These are phyloP conservation scores for Alternaria gansuensis DNA, from an alignment of 2,329 filamentous ascomycete species.

Conservation along the genomic window DNA sequence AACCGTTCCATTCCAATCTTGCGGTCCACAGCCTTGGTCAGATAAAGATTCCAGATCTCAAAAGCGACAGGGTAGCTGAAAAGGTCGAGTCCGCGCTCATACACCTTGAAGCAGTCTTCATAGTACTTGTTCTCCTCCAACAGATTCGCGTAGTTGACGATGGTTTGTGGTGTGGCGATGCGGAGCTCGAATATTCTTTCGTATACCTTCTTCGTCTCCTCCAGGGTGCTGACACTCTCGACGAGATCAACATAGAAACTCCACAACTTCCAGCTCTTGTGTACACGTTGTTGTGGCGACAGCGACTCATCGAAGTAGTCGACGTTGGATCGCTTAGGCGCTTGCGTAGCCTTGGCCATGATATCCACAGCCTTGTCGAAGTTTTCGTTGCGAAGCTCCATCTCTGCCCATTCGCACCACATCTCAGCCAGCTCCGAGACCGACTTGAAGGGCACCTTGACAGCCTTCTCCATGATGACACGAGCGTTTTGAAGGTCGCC, in stretches of 20 bases:
- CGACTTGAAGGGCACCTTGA: constrained; percentile 97
- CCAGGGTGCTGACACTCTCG: constrained; percentile 88
- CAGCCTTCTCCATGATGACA: constrained; percentile 95
- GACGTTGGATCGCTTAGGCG: constrained; percentile 97
- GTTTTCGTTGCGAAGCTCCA: constrained; percentile 95
- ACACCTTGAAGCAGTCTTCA: constrained; percentile 97
- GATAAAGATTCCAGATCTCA: constrained; percentile 97
- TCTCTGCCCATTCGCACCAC: constrained; percentile 99
- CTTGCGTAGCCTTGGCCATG: constrained; percentile 96
- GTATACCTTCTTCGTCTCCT: constrained; percentile 93
- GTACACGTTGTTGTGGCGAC: constrained; percentile 92
- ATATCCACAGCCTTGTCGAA: constrained; percentile 94
- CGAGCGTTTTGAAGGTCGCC: constrained; percentile 85
- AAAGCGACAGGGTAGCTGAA: constrained; percentile 99
- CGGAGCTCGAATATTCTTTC: constrained; percentile 97
- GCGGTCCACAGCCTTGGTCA: constrained; percentile 95
- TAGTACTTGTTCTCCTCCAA: constrained; percentile 94
- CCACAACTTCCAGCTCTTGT: constrained; percentile 99
- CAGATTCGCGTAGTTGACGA: constrained; percentile 97
- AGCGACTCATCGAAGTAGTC: constrained; percentile 98
- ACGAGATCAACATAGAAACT: constrained; percentile 99
- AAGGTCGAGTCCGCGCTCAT: constrained; percentile 94
- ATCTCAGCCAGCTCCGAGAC: constrained; percentile 97
- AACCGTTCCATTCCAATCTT: constrained; percentile 95
- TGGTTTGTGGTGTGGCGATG: constrained; percentile 96